These are phyloP conservation scores for Lasiodiplodia sp. DNA, from an alignment of 2,329 filamentous ascomycete genomes.

Conservation along the genomic window DNA sequence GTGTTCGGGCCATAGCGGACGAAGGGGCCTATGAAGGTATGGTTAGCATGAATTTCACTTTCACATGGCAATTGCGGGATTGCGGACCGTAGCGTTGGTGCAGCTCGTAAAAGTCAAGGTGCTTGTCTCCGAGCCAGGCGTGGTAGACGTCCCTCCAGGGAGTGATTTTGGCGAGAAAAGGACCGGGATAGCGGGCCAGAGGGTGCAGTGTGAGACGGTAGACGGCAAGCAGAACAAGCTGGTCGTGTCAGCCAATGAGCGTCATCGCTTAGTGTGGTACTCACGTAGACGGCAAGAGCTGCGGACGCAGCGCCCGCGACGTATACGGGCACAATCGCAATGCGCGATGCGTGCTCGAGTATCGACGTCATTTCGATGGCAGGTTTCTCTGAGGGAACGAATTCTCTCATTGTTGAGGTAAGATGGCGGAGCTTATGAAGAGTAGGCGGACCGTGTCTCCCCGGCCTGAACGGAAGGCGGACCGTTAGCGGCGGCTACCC, in stretches of 20 bases:
- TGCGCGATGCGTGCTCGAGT: background rate
- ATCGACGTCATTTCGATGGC: background rate
- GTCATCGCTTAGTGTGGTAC: background rate
- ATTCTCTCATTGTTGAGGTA: background rate
- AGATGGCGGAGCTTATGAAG: background rate
- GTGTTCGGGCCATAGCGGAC: conserved; percentile 81
- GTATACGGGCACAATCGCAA: background rate
- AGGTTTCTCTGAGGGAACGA: background rate
- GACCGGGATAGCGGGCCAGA: conserved; percentile 53
- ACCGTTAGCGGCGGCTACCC: conserved; percentile 12
- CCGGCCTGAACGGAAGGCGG: conserved; percentile 13
- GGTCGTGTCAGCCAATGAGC: background rate
- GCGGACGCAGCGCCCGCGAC: conserved; percentile 1
- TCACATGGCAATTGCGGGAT: too few species aligned
- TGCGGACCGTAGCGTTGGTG: conserved; percentile 71
- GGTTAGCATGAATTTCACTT: background rate
- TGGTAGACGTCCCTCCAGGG: conserved; percentile 61
- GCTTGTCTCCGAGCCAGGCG: conserved; percentile 75
- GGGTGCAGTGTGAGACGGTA: conserved; percentile 54
- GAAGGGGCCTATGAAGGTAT: conserved; percentile 40
- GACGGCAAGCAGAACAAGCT: conserved; percentile 30
- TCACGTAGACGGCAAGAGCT: background rate
- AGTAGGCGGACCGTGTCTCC: conserved; percentile 13
- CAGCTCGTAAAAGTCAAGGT: conserved; percentile 74
- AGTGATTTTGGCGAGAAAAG: conserved; percentile 47